Conservation (phyloP, 2,329 filamentous ascomycete genomes). For the Xylariaceae sp. region DNA sequence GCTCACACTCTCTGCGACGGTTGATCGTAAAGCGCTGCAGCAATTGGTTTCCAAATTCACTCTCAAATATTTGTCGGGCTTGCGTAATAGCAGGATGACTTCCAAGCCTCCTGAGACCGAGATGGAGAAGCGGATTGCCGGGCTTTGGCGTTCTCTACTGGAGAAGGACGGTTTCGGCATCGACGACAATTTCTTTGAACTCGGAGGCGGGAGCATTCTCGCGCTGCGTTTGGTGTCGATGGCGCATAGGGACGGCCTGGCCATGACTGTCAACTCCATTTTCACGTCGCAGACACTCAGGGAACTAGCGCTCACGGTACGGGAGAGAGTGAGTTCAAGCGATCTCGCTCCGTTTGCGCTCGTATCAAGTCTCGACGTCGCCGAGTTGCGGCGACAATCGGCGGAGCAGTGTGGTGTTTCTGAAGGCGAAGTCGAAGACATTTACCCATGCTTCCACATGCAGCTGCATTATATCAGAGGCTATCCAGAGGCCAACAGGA, state of each 20-base stretch:
- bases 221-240: constrained; percentile 32
- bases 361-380: background rate
- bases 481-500: constrained; percentile 2
- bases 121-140: constrained; percentile 35
- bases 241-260: constrained; percentile 40
- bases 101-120: constrained; percentile 33
- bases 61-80: background rate
- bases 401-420: background rate
- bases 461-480: constrained; percentile 5
- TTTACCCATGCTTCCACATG: constrained; percentile 1
- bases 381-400: background rate
- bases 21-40: background rate
- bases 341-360: constrained; percentile 1
- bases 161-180: constrained; percentile 19
- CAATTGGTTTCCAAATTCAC: background rate
- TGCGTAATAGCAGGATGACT: constrained; percentile 29
- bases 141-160: constrained; percentile 38
- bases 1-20: background rate
- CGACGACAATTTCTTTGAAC: constrained; percentile 22
- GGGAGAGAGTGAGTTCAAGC: background rate
- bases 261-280: constrained; percentile 45
- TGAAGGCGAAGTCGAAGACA: constrained; percentile 1
- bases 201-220: constrained; percentile 22
- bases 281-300: constrained; percentile 35
- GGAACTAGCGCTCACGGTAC: background rate